Percentiles rank a stretch among this genome's conserved stretches.
These are phyloP conservation scores for Coemansia sp. DNA, from an alignment of 192 early-diverging fungal genomes.

Conservation along the genomic window DNA sequence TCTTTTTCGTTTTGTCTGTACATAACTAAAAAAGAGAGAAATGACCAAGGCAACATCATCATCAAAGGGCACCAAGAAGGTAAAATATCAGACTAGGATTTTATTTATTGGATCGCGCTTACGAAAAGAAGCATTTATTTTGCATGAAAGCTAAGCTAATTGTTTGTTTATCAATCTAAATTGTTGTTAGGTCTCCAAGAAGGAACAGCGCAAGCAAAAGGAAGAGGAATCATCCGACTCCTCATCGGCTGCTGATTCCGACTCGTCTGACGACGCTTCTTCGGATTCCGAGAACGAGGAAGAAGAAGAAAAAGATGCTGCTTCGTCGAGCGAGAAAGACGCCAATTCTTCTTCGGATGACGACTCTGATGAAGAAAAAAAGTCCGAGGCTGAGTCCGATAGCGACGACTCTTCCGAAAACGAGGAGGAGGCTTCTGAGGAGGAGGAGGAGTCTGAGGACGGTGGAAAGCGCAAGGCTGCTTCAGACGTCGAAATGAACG, in stretches of 20 bases:
- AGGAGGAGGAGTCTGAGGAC: slow-evolving; percentile 48
- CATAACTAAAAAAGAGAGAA: slow-evolving; percentile 6
- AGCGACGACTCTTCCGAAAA: slow-evolving; percentile 9
- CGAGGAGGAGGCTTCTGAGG: background rate
- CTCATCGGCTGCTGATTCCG: slow-evolving; percentile 12
- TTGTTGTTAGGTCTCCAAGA: slow-evolving; percentile 13
- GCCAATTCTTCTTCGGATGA: slow-evolving; percentile 20
- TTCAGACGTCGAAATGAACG: slow-evolving; percentile 40
- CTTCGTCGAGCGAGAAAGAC: slow-evolving; percentile 12
- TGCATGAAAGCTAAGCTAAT: background rate
- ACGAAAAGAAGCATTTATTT: no score
- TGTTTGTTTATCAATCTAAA: background rate
- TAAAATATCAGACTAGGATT: slow-evolving; percentile 9
- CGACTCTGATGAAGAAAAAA: slow-evolving; percentile 29
- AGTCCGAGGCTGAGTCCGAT: slow-evolving; percentile 30
- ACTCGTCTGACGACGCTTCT: slow-evolving; percentile 9
- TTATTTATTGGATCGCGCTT: no score
- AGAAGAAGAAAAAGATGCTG: background rate
- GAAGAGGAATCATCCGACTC: slow-evolving; percentile 36
- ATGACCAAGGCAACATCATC: slow-evolving; percentile 6
- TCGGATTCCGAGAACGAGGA: background rate
- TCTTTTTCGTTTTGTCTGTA: slow-evolving; percentile 13
- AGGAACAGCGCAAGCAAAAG: slow-evolving; percentile 24
- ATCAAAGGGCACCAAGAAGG: slow-evolving; percentile 6
- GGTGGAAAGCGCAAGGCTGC: slow-evolving; percentile 15